Conservation (phyloP, 78 protist species). For the Tieghemostelium lacteum region DNA sequence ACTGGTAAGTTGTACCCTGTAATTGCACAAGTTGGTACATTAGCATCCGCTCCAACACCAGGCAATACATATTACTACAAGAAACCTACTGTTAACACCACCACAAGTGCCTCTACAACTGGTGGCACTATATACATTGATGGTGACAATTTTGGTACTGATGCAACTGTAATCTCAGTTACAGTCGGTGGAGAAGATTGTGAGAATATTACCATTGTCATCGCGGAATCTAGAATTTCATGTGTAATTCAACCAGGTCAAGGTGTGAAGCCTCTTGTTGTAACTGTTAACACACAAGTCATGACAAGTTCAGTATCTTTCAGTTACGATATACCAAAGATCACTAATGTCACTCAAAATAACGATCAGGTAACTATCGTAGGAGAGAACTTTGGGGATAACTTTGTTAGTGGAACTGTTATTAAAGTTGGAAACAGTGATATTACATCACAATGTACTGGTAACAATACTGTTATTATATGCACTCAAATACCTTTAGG, state of each 20-base stretch:
- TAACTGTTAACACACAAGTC: background rate
- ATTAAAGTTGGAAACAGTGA: background rate
- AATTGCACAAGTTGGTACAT: background rate
- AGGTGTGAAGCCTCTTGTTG: background rate
- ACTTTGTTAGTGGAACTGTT: background rate
- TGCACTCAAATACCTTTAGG: background rate
- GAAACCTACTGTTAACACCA: background rate
- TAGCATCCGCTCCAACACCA: background rate
- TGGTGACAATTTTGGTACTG: constrained; percentile 21
- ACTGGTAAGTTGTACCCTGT: background rate
- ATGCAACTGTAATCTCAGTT: background rate
- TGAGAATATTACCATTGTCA: background rate
- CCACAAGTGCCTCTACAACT: background rate
- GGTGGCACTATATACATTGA: constrained; percentile 21
- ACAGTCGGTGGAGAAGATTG: background rate
- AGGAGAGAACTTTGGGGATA: constrained; percentile 8
- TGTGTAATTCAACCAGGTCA: constrained; percentile 3
- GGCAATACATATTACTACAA: background rate
- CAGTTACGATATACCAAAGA: background rate
- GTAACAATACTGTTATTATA: background rate
- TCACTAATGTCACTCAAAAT: background rate
- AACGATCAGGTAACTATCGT: background rate
- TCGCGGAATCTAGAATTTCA: background rate
- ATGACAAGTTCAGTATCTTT: background rate
- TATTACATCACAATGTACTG: background rate